A percentile compares a stretch with the other conserved stretches of the same genome.
Evolutionary conservation across 176 grass and related monocot species (phyloP).

Genomic region (Phoenix dactylifera): DNA sequence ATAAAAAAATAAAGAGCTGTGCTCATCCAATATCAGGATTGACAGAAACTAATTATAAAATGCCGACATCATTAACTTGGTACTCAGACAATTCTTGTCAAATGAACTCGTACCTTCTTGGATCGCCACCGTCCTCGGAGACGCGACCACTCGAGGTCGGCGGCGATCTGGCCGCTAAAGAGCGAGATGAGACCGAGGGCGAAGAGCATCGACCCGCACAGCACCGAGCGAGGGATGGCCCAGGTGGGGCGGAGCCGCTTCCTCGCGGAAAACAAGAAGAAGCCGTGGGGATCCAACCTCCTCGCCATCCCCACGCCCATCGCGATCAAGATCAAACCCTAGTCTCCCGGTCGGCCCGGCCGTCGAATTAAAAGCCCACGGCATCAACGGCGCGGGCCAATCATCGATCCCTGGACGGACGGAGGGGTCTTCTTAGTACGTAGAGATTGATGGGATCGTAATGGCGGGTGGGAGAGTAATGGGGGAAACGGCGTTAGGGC

Average conservation of each 20-base stretch:
- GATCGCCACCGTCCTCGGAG: conserved; percentile 50
- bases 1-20: no score
- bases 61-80: no score
- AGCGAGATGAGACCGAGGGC: conserved; percentile 65
- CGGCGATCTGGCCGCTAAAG: conserved; percentile 68
- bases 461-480: no score
- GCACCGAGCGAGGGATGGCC: conserved; percentile 30
- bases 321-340: neutral
- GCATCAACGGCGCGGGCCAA: no score
- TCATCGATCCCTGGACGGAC: no score
- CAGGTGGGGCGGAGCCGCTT: conserved; percentile 18
- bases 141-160: conserved; percentile 74
- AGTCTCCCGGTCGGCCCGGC: neutral
- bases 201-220: conserved; percentile 52
- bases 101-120: conserved; percentile 37
- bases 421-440: no score
- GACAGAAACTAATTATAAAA: no score
- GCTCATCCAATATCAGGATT: no score
- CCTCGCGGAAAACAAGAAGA: conserved; percentile 4
- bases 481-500: no score
- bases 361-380: no score
- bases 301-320: conserved; percentile 29
- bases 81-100: neutral
- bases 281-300: conserved; percentile 26
- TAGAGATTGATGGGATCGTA: no score